These are phyloP conservation scores for Cornus suecica DNA, from an alignment of 148 eudicot genomes.

Conservation along the genomic window DNA sequence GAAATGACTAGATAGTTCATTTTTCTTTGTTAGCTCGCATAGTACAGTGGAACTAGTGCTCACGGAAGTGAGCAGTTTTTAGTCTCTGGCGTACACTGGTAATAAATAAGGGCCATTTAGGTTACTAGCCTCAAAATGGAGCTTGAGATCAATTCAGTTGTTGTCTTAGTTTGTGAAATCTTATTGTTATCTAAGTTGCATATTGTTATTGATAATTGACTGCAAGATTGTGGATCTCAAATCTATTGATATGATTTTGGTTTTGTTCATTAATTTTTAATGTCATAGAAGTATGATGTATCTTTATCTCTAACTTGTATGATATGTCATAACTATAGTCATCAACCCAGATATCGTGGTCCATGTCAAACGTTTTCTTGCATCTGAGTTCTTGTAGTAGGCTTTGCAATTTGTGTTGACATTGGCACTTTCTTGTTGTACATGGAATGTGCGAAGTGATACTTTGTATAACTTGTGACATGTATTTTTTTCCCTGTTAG, in stretches of 20 bases:
- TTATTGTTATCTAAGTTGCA: neutral
- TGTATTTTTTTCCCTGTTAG: constrained; percentile 29
- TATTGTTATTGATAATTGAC: neutral
- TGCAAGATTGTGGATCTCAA: constrained; percentile 3
- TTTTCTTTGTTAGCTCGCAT: neutral
- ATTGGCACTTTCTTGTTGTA: constrained; percentile 8
- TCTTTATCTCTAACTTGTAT: neutral
- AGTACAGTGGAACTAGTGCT: neutral
- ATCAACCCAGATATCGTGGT: neutral
- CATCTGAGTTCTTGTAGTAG: neutral
- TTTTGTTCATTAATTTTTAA: neutral
- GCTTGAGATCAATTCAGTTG: neutral
- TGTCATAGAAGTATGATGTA: neutral
- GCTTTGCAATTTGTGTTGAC: neutral
- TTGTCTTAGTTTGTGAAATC: neutral
- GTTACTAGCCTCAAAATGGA: neutral
- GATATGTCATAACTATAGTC: neutral
- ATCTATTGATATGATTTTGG: neutral
- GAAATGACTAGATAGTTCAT: neutral
- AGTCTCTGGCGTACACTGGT: neutral
- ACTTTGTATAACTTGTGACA: constrained; percentile 2
- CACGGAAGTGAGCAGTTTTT: neutral
- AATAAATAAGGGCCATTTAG: neutral
- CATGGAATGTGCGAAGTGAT: constrained; percentile 3
- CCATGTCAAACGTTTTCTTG: neutral